Evolutionary conservation across 306 rosid species (phyloP), one percentile per base, ranked within the genome.

Genomic region (Lotus japonicus): DNA sequence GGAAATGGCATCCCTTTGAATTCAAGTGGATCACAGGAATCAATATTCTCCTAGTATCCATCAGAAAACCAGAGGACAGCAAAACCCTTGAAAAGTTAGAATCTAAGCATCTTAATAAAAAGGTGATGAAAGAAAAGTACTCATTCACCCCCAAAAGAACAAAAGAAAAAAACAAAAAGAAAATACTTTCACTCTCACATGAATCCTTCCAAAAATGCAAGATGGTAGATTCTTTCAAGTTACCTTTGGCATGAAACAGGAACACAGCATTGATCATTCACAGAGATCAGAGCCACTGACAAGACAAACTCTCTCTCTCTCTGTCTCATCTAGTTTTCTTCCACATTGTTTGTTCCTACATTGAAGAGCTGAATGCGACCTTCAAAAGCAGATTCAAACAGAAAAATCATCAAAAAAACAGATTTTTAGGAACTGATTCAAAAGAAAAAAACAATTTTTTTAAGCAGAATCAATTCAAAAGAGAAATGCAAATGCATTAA

Each of bases 261-360:
- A 63, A 45, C 43, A 65, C 43, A 65, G 73, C 77, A 80, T 19
- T 69, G 39, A 70, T 72, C 58, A 77, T 41, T 43, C 10, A 64
- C 60, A 67, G 71, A 68, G 81, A 78, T 71, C 76, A 76, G 42
- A 77, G 23, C 49, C 75, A 62, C 77, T 60, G 56, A 69, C 57
- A 26, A 66, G 43, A 61, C 49, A 39, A 74, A 26, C 70, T 35
- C 12, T 21, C 70, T 35, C 12, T 21, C 28, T 21, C 53, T 7
- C 55, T 38, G 42, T 58, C 9, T 53, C 50, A 51, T 8, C 58
- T 23, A 10, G 23, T 38, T 59, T 46, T 26, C 68, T 58, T 70
- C 74, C 64, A 60, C 39, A 38, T 38, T 48, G 57, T 64, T 70
- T 16, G n/a, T 9, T 31, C 36, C 36, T 31, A 50, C 72, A 66